phyloP scores from a whole-genome alignment of 1,284 basidiomycete genomes.

The Pterula multifida region DNA sequence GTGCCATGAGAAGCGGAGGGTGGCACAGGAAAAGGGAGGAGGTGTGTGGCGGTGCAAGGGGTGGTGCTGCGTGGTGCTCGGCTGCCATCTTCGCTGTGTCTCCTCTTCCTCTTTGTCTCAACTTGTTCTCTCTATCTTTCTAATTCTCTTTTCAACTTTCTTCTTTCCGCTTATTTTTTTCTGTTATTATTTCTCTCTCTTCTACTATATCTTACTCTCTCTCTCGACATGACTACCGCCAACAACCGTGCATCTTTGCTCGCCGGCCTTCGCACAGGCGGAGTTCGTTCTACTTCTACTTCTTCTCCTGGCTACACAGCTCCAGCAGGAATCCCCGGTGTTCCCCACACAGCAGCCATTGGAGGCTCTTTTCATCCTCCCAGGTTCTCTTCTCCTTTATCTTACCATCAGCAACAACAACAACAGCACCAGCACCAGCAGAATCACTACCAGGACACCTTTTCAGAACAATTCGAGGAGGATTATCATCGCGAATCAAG shows the following conservation, averaged over 20 bases:
- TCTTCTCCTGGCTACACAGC: constrained; percentile 39
- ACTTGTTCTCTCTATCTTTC: too few species aligned
- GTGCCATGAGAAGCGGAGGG: too few species aligned
- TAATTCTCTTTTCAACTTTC: too few species aligned
- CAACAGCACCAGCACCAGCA: constrained; percentile 10
- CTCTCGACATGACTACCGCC: constrained; percentile 19
- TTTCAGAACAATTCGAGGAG: constrained; percentile 46
- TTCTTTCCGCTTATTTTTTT: too few species aligned
- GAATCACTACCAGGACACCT: constrained; percentile 27
- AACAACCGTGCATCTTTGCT: constrained; percentile 71
- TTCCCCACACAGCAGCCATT: constrained; percentile 39
- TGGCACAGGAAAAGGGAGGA: too few species aligned
- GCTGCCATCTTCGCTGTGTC: too few species aligned
- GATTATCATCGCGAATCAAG: constrained; percentile 36
- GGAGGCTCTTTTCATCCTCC: constrained; percentile 31
- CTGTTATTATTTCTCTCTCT: too few species aligned
- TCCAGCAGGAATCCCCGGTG: constrained; percentile 33
- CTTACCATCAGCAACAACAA: background rate
- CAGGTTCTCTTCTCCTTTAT: constrained; percentile 25
- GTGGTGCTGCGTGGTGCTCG: too few species aligned
- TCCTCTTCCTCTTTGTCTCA: too few species aligned
- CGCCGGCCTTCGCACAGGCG: constrained; percentile 74
- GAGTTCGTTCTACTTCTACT: constrained; percentile 59
- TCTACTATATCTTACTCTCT: too few species aligned
- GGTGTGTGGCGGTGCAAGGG: too few species aligned